phyloP scores from a whole-genome alignment of 2,329 filamentous ascomycete genomes.

The Alternaria infectoria region DNA sequence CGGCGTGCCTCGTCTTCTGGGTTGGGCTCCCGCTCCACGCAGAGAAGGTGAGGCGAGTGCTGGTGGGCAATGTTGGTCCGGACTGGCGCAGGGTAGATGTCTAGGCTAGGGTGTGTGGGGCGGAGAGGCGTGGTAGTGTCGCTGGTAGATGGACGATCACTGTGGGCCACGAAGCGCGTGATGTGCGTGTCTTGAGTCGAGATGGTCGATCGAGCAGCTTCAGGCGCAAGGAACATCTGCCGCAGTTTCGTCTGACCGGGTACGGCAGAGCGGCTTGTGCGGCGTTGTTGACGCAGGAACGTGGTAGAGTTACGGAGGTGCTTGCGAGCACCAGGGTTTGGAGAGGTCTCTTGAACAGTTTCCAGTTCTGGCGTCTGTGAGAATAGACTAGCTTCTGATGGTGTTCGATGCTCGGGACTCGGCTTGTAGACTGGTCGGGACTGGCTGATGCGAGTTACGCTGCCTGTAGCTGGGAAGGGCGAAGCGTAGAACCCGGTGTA shows the following conservation, averaged over 20 bases:
- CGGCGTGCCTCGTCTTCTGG: constrained; percentile 35
- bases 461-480: constrained; percentile 28
- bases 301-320: constrained; percentile 24
- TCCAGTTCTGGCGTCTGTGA: constrained; percentile 19
- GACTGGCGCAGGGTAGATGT: constrained; percentile 12
- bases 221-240: constrained; percentile 42
- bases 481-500: constrained; percentile 31
- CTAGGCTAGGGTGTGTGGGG: constrained; percentile 21
- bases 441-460: constrained; percentile 29
- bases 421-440: neutral
- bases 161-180: constrained; percentile 28
- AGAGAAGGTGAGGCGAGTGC: constrained; percentile 40
- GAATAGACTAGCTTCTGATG: constrained; percentile 31
- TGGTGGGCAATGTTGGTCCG: constrained; percentile 21
- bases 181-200: constrained; percentile 28
- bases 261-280: constrained; percentile 38
- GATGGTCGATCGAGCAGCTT: constrained; percentile 22
- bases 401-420: constrained; percentile 21
- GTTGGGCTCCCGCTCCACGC: constrained; percentile 30
- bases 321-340: constrained; percentile 15
- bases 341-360: constrained; percentile 18
- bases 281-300: constrained; percentile 21
- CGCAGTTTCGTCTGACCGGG: constrained; percentile 43
- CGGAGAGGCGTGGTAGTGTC: constrained; percentile 39
- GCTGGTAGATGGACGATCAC: constrained; percentile 39